These are phyloP conservation scores for Tardiomyces blankii DNA, from an alignment of 1,139 yeast species.

Conservation along the genomic window DNA sequence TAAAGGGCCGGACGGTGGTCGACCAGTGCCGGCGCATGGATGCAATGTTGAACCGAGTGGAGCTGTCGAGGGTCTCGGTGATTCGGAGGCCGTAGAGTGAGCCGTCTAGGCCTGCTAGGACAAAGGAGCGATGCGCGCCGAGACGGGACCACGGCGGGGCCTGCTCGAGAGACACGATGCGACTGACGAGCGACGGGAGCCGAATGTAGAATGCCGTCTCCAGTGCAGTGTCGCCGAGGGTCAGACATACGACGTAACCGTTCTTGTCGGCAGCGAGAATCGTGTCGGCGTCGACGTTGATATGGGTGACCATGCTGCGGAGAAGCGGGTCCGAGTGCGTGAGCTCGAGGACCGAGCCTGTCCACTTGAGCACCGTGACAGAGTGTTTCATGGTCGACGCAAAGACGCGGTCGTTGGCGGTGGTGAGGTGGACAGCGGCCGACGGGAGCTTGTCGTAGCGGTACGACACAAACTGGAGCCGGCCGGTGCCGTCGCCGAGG, in stretches of 20 bases:
- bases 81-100: neutral
- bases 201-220: neutral
- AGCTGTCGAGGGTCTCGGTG: too few species aligned
- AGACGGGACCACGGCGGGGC: neutral
- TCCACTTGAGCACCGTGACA: neutral
- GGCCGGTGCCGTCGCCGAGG: neutral
- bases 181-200: neutral
- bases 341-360: neutral
- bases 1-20: too few species aligned
- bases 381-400: neutral
- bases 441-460: neutral
- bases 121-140: neutral
- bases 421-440: neutral
- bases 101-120: neutral
- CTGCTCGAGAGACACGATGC: neutral
- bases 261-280: neutral
- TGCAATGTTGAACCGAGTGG: too few species aligned
- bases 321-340: neutral
- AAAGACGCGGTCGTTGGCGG: neutral
- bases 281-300: neutral
- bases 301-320: neutral
- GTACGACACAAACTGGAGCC: neutral
- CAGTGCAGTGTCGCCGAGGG: neutral
- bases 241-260: neutral
- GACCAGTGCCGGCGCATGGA: too few species aligned